Evolutionary conservation across 305 asterid species (phyloP), one percentile per base, ranked within the genome.

Genomic region (Caryopteris hybrid): DNA sequence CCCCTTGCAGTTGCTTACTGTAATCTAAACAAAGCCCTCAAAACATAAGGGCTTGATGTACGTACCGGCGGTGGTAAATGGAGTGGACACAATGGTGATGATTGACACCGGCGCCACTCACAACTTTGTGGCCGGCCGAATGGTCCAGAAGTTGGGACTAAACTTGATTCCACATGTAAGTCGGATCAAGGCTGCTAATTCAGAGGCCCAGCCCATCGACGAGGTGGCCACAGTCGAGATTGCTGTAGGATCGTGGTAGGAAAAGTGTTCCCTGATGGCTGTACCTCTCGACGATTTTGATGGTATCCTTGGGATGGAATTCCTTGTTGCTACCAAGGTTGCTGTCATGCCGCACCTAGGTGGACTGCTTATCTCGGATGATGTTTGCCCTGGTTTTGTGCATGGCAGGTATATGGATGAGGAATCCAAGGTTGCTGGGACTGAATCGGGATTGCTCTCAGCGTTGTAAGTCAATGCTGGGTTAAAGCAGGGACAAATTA

Each of bases 391-490:
- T 1, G 3, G 12, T 0, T 46, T 63, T 6, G 58, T 63, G 11
- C 0, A 4, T 1, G 46, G 46, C 0, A 4, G 1, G 0, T 59
- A 10, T 13, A 0, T 3, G 0, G 52, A 0, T 1, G 22, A 14
- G 0, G 52, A 10, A 1, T 0, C 22, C 2, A 45, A 45, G 10
- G 22, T 10, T 16, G 22, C 21, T 3, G 52, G 52, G 52, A 45
- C 1, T 7, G 14, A 45, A 9, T 10, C 10, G 11, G 6, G 36
- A 2, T n/a, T 39, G 51, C 18, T 59, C 0, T 59, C 36, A 12
- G 65, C 65, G 0, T 2, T 59, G 36, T 12, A 39, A 5, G 1
- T 59, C 2, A 39, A 59, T 20, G 4, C 16, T 2, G 27, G 63
- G 31, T 0, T 45, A 1, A 45, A 45, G 10, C 52, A 17, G 1